Base-by-base conservation (phyloP, 176 grass and related monocot genomes). In the Oryza australiensis region DNA sequence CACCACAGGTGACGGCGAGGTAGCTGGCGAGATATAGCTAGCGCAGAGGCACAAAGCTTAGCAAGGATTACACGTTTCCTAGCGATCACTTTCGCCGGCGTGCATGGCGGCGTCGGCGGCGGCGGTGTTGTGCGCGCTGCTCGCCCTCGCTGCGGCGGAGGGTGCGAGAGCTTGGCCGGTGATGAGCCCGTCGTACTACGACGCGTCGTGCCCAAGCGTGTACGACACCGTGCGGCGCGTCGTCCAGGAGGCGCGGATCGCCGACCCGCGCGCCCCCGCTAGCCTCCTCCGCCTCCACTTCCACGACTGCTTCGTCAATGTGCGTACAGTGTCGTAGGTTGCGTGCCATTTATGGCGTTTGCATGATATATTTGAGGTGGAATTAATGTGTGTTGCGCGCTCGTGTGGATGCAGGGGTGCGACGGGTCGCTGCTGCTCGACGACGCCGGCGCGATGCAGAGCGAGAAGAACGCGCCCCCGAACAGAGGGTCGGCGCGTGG, bases 381-480 rank as follows among this genome's bases (percentile, higher is more conserved):
- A 34, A 16, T 62, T 73, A 14, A 81, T 34, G 26, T 5, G 6
- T 3, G 55, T 11, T 60, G 72, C 3, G 30, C 23, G 18, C 0
- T 35, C 7, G 33, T 7, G 34, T 2, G 32, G n/a, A n/a, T 79
- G 82, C 83, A 97, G 92, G 94, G 94, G 4, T 97, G 92, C 0
- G 94, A 97, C 63, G 94, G 85, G 2, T 97, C 92, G 28, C 32
- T 97, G 64, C 73, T 97, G 83, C 85, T 97, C 23, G 91, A 90
- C 77, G 74, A 85, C 66, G 83, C 73, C 55, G 63, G 53, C 4
- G 73, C 77, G 33, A 89, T 92, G 62, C 13, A 5, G 7, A 97
- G 89, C 62, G 94, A 97, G 83, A 90, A 94, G 90, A 74, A 62
- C 16, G 80, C 94, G 15, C 5, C 0, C 2, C 69, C 88, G 6